Conservation (phyloP, 2,329 filamentous ascomycete species). For the Pestalotiopsis sp. region DNA sequence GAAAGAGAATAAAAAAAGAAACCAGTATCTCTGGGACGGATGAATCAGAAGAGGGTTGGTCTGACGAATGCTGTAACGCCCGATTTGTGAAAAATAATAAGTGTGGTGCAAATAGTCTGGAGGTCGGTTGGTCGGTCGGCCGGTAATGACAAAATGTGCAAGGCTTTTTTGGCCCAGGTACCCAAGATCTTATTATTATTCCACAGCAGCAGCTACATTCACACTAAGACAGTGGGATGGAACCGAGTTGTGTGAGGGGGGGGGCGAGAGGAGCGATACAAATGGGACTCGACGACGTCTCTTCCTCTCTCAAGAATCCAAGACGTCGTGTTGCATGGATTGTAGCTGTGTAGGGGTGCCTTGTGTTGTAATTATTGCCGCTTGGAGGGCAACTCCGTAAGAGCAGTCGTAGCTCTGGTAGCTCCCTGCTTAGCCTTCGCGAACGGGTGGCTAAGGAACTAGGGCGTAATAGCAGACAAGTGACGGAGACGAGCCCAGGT, state of each 20-base stretch:
- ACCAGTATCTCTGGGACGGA: not conserved
- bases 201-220: not conserved
- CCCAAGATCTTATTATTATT: not conserved
- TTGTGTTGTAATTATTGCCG: conserved; percentile 7
- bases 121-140: not conserved
- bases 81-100: not conserved
- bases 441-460: not conserved
- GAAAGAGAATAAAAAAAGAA: not conserved
- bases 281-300: not conserved
- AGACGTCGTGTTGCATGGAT: conserved; percentile 8
- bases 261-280: not conserved
- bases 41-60: not conserved
- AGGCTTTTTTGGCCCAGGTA: not conserved
- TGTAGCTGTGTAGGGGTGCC: conserved; percentile 3
- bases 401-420: not conserved
- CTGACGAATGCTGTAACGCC: not conserved
- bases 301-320: not conserved
- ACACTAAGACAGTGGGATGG: not conserved
- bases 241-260: not conserved
- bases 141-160: conserved; percentile 1
- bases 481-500: not conserved
- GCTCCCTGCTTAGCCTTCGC: not conserved
- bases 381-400: conserved; percentile 2
- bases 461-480: conserved; percentile 5
- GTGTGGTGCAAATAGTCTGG: not conserved